A percentile compares a stretch with the other conserved stretches of the same genome.
phyloP scores from a whole-genome alignment of 768 basidiomycete species.

The Brasilioporus rufonigricans region DNA sequence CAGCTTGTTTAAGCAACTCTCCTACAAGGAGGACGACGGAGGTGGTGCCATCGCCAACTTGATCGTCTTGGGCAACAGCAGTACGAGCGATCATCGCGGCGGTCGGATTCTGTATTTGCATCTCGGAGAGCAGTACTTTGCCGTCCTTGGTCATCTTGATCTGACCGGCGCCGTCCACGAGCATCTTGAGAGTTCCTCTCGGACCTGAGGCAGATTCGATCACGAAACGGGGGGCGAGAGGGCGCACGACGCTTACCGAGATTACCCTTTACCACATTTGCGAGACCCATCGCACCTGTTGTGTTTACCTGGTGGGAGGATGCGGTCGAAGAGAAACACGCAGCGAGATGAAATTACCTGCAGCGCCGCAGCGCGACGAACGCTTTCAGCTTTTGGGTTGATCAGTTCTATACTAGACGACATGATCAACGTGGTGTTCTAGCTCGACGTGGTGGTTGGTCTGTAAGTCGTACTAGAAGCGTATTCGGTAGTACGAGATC shows the following conservation, averaged over 20 bases:
- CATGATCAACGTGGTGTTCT: constrained; percentile 40
- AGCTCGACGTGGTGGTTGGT: constrained; percentile 16
- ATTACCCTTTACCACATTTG: constrained; percentile 95
- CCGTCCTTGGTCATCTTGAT: constrained; percentile 99
- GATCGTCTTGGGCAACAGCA: constrained; percentile 98
- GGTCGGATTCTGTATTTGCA: constrained; percentile 99
- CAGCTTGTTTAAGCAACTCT: constrained; percentile 94
- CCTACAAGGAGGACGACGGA: constrained; percentile 95
- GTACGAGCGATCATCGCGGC: constrained; percentile 99
- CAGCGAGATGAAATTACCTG: constrained; percentile 54
- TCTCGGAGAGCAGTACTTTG: constrained; percentile 96
- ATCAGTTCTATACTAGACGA: constrained; percentile 88
- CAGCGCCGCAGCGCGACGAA: constrained; percentile 84
- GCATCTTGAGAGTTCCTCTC: constrained; percentile 97
- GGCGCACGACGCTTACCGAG: constrained; percentile 59
- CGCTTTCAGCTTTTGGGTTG: constrained; percentile 95
- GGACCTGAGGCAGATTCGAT: constrained; percentile 60
- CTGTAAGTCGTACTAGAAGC: constrained; percentile 3
- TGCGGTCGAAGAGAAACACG: constrained; percentile 20
- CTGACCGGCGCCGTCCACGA: constrained; percentile 96
- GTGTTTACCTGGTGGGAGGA: constrained; percentile 68
- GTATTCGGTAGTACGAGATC: constrained; percentile 1
- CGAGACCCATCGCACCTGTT: constrained; percentile 95
- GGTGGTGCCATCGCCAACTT: constrained; percentile 98
- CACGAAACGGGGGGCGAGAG: constrained; percentile 15